Percentiles rank a stretch among this genome's conserved stretches.
Evolutionary conservation across 371 early-diverging fungal genomes (phyloP).

Genomic region (Caulochytrium protostelioides): DNA sequence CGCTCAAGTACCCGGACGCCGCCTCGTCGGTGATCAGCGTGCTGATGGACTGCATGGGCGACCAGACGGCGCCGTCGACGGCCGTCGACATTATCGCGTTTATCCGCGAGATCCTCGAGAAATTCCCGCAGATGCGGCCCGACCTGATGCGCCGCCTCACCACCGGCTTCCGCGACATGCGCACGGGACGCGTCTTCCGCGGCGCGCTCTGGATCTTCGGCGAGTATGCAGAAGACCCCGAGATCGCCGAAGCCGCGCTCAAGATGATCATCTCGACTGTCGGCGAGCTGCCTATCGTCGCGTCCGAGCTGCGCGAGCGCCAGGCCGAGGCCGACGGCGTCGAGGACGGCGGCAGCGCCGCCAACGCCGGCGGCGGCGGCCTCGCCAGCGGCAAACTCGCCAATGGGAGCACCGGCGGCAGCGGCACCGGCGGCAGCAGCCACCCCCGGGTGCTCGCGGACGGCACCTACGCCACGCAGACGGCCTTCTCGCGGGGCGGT

Average conservation of each 20-base stretch:
- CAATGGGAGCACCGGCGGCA: too few relatives aligned
- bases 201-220: conserved; percentile 93
- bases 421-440: too few relatives aligned
- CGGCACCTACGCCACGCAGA: conserved; percentile 92
- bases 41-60: conserved; percentile 78
- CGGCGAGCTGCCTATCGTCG: conserved; percentile 81
- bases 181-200: conserved; percentile 84
- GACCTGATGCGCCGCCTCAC: conserved; percentile 56
- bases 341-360: background rate
- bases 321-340: background rate
- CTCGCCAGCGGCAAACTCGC: too few relatives aligned
- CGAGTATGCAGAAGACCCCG: conserved; percentile 52
- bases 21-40: conserved; percentile 83
- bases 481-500: conserved; percentile 39
- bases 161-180: conserved; percentile 66
- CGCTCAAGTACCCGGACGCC: conserved; percentile 82
- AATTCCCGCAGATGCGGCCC: conserved; percentile 64
- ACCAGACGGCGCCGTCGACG: conserved; percentile 64
- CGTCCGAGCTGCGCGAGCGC: conserved; percentile 28
- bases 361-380: too few relatives aligned
- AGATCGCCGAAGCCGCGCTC: conserved; percentile 51
- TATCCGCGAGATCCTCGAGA: conserved; percentile 86
- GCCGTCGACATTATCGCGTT: conserved; percentile 89
- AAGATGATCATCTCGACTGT: conserved; percentile 51
- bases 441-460: conserved; percentile 77